Evolutionary conservation across 2,329 filamentous ascomycete species (phyloP), one percentile per base, ranked within the genome.

Genomic region (Phoma sp.): DNA sequence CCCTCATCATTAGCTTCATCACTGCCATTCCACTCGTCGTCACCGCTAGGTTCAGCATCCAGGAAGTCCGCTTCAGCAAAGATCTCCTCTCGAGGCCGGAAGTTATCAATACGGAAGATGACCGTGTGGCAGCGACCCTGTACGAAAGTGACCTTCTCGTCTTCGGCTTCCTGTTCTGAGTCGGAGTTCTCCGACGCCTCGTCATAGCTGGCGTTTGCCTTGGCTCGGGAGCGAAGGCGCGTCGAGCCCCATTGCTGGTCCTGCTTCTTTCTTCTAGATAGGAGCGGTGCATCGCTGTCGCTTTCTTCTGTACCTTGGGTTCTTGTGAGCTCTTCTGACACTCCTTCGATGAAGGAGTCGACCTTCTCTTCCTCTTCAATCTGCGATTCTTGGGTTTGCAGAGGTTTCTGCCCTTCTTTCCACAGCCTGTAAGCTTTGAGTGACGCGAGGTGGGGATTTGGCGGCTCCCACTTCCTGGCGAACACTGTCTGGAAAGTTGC

Each of bases 61-160:
- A 90, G 73, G 64, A 94, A 93, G 69, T 94, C 89, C 1, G 83
- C 85, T 79, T 92, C 90, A 21, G 82, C 82, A 60, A 83, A 90
- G 57, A 88, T 86, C 22, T 83, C 77, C 75, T 92, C 90, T 2
- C 82, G 81, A 5, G 87, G 86, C 57, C 91, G 87, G 68, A 90
- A 84, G 70, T 93, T 93, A 73, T 93, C 90, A 62, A 93, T 87
- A 39, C 85, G 79, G 38, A 93, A 82, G 56, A 89, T 84, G 17
- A 93, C 89, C 6, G 86, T 80, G 36, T 87, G 82, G 67, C 90
- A 94, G 61, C 88, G 80, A 1, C 89, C 89, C 57, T 93, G 90
- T 24, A 88, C 75, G 53, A 81, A 81, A 0, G 45, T 38, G 6
- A 58, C 51, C n/a, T 65, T 52, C 3, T 63, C 65, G 17, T 60